Evolutionary conservation across 192 early-diverging fungal species (phyloP), one percentile per base, ranked within the genome.

Genomic region (Entophlyctis luteolus): DNA sequence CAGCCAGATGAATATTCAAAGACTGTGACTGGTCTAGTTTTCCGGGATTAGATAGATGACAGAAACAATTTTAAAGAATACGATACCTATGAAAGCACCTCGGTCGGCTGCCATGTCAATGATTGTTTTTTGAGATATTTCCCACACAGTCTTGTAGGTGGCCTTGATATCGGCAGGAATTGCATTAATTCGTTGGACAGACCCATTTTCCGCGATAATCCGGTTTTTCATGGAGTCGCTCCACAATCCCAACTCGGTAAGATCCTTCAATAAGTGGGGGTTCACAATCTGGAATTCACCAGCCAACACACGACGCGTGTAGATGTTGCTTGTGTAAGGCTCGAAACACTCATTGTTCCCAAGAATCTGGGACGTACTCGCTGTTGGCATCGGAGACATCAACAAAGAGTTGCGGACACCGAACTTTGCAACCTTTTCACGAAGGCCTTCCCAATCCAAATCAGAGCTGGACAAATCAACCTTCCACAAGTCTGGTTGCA

Each of bases 241-340:
- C 94, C 96, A 98, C 38, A 98, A 71, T 20, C 86, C 88, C 48
- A 91, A 84, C 67, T 95, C 93, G 0, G 95, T 95, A 48, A 98
- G 80, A 50, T 98, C 96, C 72, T 93, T 93, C 54, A 97, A 77
- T 74, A 98, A 79, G 85, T 94, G 94, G 31, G 89, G 94, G 75
- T 98, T 98, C 50, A 96, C 96, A 42, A 98, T 87, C 76, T 98
- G 96, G 87, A 98, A 98, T 79, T 98, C 96, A 33, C 96, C 96
- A 25, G 92, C 89, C 48, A 98, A 74, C 0, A 97, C 96, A 59
- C 96, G 91, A 42, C 96, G 88, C 14, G 93, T 95, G 79, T 98
- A 98, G 48, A 98, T 87, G 79, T 98, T 98, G 77, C 84, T 87
- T 18, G 82, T 87, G 75, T 82, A 83, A 5, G 81, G 82, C 53